Base-by-base conservation (phyloP, 768 basidiomycete species). In the Tulasnella sp. region DNA sequence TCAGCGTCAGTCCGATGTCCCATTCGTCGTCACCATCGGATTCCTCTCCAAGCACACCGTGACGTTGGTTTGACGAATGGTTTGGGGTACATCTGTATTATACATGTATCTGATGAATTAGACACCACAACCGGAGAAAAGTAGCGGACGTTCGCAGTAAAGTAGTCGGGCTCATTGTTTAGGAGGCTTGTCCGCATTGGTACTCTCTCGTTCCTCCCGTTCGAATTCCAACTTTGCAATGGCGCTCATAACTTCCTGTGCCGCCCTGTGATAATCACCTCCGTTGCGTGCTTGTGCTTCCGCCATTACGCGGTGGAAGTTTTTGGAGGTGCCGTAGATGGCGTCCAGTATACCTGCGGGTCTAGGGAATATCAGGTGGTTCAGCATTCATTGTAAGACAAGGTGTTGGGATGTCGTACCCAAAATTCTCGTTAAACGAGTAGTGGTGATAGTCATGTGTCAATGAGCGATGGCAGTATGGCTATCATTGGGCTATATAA, bases 181-280 rank as follows among this genome's bases (percentile, higher is more conserved):
- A n/a, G n/a, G n/a, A n/a, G n/a, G n/a, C n/a, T n/a, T n/a, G n/a
- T n/a, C n/a, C n/a, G n/a, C n/a, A n/a, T n/a, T n/a, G n/a, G n/a
- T n/a, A n/a, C 37, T 25, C 39, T 55, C 53, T 25, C 27, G 23
- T 15, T 40, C 41, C 27, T 55, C 53, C 40, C 23, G 14, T 45
- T 55, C 53, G 27, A 31, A 36, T 40, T 57, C 55, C 55, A 40
- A 57, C 25, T 36, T 40, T 45, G 55, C 55, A 57, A 57, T 29
- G 6, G 17, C 23, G 42, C 25, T 32, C 11, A 32, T 4, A 15
- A 57, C 29, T 48, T 57, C 55, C 21, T 32, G 23, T 5, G 42
- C 31, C 1, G 55, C 55, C 45, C 32, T 57, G 34, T 42, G 14
- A 19, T 45, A 57, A 36, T 57, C 55, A 17, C 55, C 55, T 4